Base-by-base conservation (phyloP, 345 rosid genomes). In the Acer yangbiense region DNA sequence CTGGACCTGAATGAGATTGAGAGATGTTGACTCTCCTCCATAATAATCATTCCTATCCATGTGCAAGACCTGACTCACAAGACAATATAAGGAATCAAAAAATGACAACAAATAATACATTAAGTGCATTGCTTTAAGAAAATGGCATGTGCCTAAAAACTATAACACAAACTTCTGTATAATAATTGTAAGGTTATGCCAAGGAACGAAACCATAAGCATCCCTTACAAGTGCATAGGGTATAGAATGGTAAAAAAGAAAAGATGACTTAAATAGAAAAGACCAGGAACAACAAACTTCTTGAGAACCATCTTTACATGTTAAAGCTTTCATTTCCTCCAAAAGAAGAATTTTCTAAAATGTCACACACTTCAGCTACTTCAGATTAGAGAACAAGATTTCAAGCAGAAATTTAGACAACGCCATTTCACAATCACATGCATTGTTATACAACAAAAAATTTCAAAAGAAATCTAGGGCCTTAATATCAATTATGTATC, bases 11-110 rank as follows among this genome's bases (percentile, higher is more conserved):
- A 85, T 84, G 79, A 97, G 98, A 82, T 94, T 97, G 58, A 97
- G 98, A 0, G 98, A 97, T n/a, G 98, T 87, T 72, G 98, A 91
- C 85, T 96, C 99, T 75, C 98, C 99, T 79, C 99, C 99, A 66
- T 92, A 94, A 77, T 96, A 94, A 80, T 94, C 99, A 83, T 94
- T 94, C 79, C 97, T 90, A 81, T 96, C 99, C 98, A 96, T 96
- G 84, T 96, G 99, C 87, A 96, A 91, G 44, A 94, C 98, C 99
- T 97, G 84, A 60, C 23, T 63, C 69, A 13, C 63, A 71, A 62
- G 10, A 77, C 0, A 20, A 35, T 32, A 16, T 67, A 21, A 29
- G 11, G 67, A 69, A 72, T n/a, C 27, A 21, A 55, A 65, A 17
- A 72, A 77, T 16, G 27, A 23, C 16, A 7, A 52, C 1, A 65